Evolutionary conservation across 257 asterid species (phyloP).

Genomic region (Phtheirospermum japonicum): DNA sequence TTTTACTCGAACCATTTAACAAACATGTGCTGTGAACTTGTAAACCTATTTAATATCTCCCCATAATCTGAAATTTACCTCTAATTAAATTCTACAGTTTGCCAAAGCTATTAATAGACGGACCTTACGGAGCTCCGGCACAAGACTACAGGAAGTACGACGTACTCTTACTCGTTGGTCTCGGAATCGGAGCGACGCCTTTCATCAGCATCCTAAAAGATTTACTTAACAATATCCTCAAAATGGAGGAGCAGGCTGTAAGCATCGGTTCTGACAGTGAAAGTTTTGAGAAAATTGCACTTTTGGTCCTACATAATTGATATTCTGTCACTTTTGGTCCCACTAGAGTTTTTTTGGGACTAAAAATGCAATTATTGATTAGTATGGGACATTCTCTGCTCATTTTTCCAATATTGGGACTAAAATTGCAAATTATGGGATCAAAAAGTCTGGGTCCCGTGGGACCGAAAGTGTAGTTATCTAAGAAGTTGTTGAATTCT

Average conservation of each 20-base stretch:
- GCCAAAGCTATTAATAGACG: conserved; percentile 90
- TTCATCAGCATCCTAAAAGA: conserved; percentile 91
- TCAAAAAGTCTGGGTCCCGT: no score
- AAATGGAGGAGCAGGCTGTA: conserved; percentile 86
- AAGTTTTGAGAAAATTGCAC: no score
- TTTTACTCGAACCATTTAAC: not conserved
- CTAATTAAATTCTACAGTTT: conserved; percentile 60
- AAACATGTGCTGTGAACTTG: not conserved
- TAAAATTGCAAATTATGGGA: no score
- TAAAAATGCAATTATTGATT: no score
- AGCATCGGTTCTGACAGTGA: conserved; percentile 30
- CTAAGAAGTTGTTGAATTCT: no score
- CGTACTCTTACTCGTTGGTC: conserved; percentile 87
- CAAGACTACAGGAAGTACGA: conserved; percentile 85
- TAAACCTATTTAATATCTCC: not conserved
- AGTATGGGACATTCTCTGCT: no score
- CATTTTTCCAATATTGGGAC: no score
- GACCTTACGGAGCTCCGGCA: conserved; percentile 99
- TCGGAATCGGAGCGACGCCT: conserved; percentile 97
- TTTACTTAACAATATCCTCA: conserved; percentile 68
- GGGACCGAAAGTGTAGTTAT: no score
- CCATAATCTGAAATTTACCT: conserved; percentile 19
- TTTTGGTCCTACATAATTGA: no score
- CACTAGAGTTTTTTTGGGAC: no score
- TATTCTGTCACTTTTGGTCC: no score